phyloP scores from a whole-genome alignment of 1,139 yeast species.

The Geotrichum bryndzae region DNA sequence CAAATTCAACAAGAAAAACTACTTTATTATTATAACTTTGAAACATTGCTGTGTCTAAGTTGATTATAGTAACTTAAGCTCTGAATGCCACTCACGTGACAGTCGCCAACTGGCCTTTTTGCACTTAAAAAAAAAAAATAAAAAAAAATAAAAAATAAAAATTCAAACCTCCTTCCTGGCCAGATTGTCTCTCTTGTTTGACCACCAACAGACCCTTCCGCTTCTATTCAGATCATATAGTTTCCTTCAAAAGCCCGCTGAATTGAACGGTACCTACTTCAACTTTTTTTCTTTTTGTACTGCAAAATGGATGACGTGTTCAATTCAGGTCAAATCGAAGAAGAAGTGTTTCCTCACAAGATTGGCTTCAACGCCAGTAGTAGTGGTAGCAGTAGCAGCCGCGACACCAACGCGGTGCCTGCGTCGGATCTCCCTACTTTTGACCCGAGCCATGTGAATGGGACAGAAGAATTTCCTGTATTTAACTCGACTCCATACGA shows the following conservation, averaged over 20 bases:
- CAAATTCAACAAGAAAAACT: not conserved
- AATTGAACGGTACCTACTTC: not conserved
- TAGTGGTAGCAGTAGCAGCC: not conserved
- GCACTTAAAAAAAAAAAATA: not conserved
- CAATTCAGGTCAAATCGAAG: not conserved
- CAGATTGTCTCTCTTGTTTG: not conserved
- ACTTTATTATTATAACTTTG: not conserved
- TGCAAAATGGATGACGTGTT: not conserved
- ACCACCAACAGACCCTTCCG: not conserved
- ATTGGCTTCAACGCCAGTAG: not conserved
- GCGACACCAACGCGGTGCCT: not conserved
- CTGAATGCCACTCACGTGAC: not conserved
- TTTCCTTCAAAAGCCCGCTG: not conserved
- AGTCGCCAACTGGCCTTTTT: not conserved
- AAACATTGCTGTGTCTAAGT: not conserved
- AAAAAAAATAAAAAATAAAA: not conserved
- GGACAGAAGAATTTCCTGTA: constrained; percentile 8
- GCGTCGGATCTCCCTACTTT: not conserved
- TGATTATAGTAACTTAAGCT: not conserved
- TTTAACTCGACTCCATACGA: constrained; percentile 8
- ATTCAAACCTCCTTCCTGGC: not conserved
- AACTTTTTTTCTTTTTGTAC: not conserved
- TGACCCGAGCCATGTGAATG: not conserved
- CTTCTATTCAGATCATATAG: not conserved
- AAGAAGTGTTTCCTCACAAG: not conserved